Conservation (phyloP, 805 yeast genomes). For the Metahyphopichia silvanorum region DNA sequence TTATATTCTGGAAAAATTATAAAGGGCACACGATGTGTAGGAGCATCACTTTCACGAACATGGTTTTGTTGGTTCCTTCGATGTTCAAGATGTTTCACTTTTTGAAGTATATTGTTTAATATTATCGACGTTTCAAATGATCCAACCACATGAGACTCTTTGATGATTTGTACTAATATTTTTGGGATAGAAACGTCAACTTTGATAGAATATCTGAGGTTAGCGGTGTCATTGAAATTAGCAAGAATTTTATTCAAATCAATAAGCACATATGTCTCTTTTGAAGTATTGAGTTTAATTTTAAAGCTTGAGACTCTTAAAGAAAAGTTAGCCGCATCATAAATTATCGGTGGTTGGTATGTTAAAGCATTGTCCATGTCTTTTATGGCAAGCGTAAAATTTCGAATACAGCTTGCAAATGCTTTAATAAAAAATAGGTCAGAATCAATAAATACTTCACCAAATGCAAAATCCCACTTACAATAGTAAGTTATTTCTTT, state of each 20-base stretch:
- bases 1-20: conserved; percentile 52
- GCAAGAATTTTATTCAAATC: conserved; percentile 27
- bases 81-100: conserved; percentile 43
- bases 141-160: conserved; percentile 23
- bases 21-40: conserved; percentile 78
- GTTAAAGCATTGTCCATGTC: conserved; percentile 77
- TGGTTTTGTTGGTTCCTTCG: conserved; percentile 60
- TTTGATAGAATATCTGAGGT: conserved; percentile 57
- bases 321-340: conserved; percentile 68
- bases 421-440: conserved; percentile 44
- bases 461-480: conserved; percentile 82
- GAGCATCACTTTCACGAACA: conserved; percentile 69
- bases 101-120: conserved; percentile 58
- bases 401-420: conserved; percentile 38
- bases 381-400: conserved; percentile 58
- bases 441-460: conserved; percentile 53
- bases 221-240: conserved; percentile 67
- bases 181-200: conserved; percentile 49
- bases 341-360: conserved; percentile 50
- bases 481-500: conserved; percentile 83
- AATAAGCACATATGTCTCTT: conserved; percentile 13
- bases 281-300: conserved; percentile 30
- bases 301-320: conserved; percentile 49
- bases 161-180: conserved; percentile 32
- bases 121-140: conserved; percentile 55